Base-by-base conservation (phyloP, 306 rosid genomes). In the Ziziphus jujuba region DNA sequence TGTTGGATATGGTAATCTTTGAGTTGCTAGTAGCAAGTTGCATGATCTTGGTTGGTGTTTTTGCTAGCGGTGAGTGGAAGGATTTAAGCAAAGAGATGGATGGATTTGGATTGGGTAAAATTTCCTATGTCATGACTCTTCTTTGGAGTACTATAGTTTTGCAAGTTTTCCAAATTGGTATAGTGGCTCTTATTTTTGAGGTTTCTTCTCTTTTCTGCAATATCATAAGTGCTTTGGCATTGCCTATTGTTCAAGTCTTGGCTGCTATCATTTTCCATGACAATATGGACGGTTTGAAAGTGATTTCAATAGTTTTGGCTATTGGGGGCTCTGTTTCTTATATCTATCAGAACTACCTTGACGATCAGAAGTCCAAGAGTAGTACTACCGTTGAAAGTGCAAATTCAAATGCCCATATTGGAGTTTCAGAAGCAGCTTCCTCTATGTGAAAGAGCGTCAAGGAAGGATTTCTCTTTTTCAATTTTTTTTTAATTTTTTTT, bases 111-210 rank as follows among this genome's bases (percentile, higher is more conserved):
- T 10, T 28, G 11, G 63, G 72, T 3, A 67, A 55, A 15, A 55
- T 28, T 1, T 67, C 62, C 34, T 67, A 55, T 51, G 19, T 67
- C 15, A 36, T 54, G 54, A 60, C 51, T 20, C 24, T 65, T 5
- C 9, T 51, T 28, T 65, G 70, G 59, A 49, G 47, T 2, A 16
- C 23, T 35, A 34, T 65, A 17, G 2, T 6, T 34, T 65, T 28
- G 58, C 31, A 65, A 15, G 7, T 60, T 35, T 65, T 34, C n/a
- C n/a, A 16, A 0, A 34, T 65, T 28, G 70, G 59, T 54, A 4
- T 44, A 5, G 59, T 65, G 28, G 70, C 59, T 9, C 34, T 65
- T 58, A 65, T 65, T 38, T 50, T n/a, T 31, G 70, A 65, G 47
- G 48, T 65, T 4, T 49, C 70, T 19, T 50, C 70, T 19, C 59